These are phyloP conservation scores for Amanita pseudoporphyria DNA, from an alignment of 768 basidiomycete species.

Conservation along the genomic window DNA sequence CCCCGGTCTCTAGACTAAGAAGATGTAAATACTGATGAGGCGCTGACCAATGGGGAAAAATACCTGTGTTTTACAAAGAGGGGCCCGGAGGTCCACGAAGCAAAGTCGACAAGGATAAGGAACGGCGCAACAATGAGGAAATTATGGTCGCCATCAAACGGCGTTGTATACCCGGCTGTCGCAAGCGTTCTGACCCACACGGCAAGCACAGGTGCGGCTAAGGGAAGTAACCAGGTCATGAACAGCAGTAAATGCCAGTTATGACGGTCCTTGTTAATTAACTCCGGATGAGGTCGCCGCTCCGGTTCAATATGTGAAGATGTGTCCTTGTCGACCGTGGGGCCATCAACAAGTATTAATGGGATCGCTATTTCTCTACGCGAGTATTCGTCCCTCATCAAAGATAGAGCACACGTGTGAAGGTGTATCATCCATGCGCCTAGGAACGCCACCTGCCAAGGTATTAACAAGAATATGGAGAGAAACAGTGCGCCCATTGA, in stretches of 20 bases:
- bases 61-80: conserved; percentile 36
- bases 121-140: conserved; percentile 57
- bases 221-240: conserved; percentile 75
- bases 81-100: conserved; percentile 36
- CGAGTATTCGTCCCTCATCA: conserved; percentile 14
- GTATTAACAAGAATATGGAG: conserved; percentile 69
- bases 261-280: conserved; percentile 32
- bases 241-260: conserved; percentile 59
- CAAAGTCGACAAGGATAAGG: conserved; percentile 52
- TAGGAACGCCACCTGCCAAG: conserved; percentile 88
- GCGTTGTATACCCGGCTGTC: conserved; percentile 68
- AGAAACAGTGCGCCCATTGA: conserved; percentile 54
- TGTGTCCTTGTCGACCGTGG: background rate
- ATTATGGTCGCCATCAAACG: conserved; percentile 77
- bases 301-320: conserved; percentile 4
- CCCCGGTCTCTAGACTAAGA: conserved; percentile 27
- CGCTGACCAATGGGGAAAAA: conserved; percentile 4
- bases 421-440: conserved; percentile 78
- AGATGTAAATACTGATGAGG: conserved; percentile 6
- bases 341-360: background rate
- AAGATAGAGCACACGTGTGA: conserved; percentile 44
- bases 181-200: conserved; percentile 87
- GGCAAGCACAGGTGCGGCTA: conserved; percentile 65
- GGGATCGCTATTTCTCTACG: conserved; percentile 7
- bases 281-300: conserved; percentile 5